These are phyloP conservation scores for Rusavskia elegans DNA, from an alignment of 495 filamentous ascomycete species.

Conservation along the genomic window DNA sequence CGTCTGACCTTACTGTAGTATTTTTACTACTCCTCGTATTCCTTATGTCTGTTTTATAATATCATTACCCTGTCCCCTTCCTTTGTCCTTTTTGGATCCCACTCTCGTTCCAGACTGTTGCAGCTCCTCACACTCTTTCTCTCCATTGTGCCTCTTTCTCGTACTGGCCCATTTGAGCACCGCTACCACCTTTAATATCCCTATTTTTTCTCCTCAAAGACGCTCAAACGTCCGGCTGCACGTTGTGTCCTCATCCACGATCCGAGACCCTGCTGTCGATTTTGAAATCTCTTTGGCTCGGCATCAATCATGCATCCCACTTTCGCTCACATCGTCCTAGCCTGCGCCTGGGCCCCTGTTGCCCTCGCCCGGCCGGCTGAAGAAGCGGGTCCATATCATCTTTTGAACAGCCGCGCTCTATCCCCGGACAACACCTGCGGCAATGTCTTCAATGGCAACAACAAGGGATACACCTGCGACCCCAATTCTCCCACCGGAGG, in stretches of 20 bases:
- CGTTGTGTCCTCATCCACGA: too few relatives aligned
- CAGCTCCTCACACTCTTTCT: neutral
- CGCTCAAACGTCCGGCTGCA: too few relatives aligned
- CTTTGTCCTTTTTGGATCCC: neutral
- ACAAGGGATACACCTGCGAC: constrained; percentile 8
- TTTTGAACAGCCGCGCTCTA: constrained; percentile 2
- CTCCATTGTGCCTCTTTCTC: neutral
- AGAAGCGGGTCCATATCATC: neutral
- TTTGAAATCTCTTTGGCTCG: neutral
- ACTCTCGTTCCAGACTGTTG: neutral
- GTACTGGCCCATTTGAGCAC: neutral
- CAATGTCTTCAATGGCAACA: constrained; percentile 4
- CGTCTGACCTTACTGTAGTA: too few relatives aligned
- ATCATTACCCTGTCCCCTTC: neutral
- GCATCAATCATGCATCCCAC: neutral
- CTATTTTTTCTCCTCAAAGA: too few relatives aligned
- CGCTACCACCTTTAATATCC: too few relatives aligned
- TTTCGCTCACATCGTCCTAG: neutral
- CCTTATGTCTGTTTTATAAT: neutral
- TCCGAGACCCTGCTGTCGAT: neutral
- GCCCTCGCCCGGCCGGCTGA: neutral
- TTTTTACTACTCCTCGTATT: neutral
- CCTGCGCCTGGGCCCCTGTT: neutral
- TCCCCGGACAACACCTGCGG: constrained; percentile 13
- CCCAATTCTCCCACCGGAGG: constrained; percentile 3